These are phyloP conservation scores for Colletotrichum falcatum DNA, from an alignment of 2,329 filamentous ascomycete species.

Conservation along the genomic window DNA sequence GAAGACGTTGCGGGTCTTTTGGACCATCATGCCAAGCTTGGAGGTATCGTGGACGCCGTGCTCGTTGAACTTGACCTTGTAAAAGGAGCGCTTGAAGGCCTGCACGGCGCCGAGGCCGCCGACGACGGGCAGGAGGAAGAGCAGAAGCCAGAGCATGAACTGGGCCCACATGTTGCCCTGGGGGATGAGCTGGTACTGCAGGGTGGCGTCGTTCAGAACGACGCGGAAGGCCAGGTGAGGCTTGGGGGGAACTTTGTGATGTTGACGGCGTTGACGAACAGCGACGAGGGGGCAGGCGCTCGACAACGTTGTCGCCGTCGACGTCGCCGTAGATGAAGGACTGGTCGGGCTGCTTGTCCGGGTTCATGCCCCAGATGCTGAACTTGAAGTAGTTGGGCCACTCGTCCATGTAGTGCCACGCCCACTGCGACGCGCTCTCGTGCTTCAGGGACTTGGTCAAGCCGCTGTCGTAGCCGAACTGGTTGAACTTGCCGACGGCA, in stretches of 20 bases:
- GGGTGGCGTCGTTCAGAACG: conserved; percentile 64
- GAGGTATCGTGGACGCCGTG: conserved; percentile 51
- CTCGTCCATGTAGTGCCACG: conserved; percentile 71
- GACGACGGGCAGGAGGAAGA: conserved; percentile 64
- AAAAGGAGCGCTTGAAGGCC: conserved; percentile 68
- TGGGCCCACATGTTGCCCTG: conserved; percentile 65
- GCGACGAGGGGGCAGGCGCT: conserved; percentile 69
- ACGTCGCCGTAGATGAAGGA: conserved; percentile 69
- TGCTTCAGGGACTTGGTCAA: conserved; percentile 65
- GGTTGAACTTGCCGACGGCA: conserved; percentile 72
- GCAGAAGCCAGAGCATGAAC: conserved; percentile 63
- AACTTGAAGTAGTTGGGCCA: conserved; percentile 73
- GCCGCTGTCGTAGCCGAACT: conserved; percentile 73
- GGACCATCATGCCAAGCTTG: conserved; percentile 64
- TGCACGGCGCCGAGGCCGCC: conserved; percentile 63
- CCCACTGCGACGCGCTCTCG: conserved; percentile 64
- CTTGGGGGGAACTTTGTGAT: conserved; percentile 60
- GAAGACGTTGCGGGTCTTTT: conserved; percentile 45
- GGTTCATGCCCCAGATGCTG: conserved; percentile 76
- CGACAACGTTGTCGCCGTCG: conserved; percentile 69
- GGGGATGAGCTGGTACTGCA: conserved; percentile 65
- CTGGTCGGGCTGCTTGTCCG: conserved; percentile 71
- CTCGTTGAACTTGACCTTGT: conserved; percentile 55
- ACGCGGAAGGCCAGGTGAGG: conserved; percentile 67
- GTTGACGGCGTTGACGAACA: conserved; percentile 59